Percentiles rank a stretch among this genome's conserved stretches.
Conservation (phyloP, 805 yeast genomes). For the Starmerella asiatica region DNA sequence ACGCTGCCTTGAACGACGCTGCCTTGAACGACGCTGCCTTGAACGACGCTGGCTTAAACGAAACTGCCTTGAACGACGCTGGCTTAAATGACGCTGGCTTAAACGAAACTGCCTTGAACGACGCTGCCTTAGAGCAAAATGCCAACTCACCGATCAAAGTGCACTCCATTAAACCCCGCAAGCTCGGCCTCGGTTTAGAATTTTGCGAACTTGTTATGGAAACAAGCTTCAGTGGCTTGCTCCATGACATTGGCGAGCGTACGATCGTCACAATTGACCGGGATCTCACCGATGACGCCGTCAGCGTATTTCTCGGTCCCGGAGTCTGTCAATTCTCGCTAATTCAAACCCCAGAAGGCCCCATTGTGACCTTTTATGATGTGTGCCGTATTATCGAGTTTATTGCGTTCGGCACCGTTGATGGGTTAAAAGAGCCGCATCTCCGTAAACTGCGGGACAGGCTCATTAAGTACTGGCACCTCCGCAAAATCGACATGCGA, state of each 20-base stretch:
- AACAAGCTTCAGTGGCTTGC: neutral
- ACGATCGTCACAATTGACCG: neutral
- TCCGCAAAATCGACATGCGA: neutral
- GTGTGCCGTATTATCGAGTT: slow-evolving; percentile 2
- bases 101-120: no score
- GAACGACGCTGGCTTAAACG: no score
- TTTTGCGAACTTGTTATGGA: neutral
- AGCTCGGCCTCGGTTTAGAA: neutral
- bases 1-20: no score
- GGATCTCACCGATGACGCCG: slow-evolving; percentile 1
- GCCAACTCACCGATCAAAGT: no score
- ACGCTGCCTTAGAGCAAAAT: no score
- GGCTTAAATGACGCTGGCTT: no score
- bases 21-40: no score
- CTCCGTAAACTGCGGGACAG: neutral
- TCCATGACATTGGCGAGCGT: neutral
- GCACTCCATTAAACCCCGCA: no score
- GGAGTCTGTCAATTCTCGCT: no score
- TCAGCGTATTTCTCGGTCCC: slow-evolving; percentile 2
- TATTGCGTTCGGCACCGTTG: neutral
- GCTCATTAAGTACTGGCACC: neutral
- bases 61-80: no score
- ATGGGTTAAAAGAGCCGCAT: neutral
- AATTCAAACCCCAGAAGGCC: no score
- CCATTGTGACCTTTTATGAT: slow-evolving; percentile 1